phyloP scores from a whole-genome alignment of 352 stramenopile genomes.

The Phytophthora ramorum region DNA sequence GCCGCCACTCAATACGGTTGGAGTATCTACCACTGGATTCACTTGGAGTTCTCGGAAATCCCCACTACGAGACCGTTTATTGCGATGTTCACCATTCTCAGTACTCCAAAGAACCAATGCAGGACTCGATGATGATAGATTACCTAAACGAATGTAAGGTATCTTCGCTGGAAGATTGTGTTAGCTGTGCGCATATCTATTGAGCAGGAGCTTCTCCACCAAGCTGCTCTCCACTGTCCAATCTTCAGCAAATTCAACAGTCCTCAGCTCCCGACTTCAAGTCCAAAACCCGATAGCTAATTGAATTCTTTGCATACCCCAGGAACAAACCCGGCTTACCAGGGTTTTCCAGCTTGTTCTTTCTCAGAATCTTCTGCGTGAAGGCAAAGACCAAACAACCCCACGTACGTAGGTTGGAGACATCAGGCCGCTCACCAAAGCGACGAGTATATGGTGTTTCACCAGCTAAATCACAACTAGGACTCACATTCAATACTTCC shows the following conservation, averaged over 20 bases:
- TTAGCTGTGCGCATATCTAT: constrained; percentile 2
- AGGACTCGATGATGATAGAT: not conserved
- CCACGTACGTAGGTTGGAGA: not conserved
- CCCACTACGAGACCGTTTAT: constrained; percentile 8
- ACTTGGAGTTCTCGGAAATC: not conserved
- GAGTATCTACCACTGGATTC: constrained; percentile 12
- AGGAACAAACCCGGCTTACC: constrained; percentile 4
- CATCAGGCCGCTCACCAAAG: constrained; percentile 7
- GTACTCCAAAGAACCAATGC: no score
- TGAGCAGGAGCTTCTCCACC: constrained; percentile 16
- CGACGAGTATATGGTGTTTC: constrained; percentile 13
- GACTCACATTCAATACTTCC: constrained; percentile 6
- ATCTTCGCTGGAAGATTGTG: constrained; percentile 4
- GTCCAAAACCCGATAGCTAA: constrained; percentile 8
- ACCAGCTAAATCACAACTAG: constrained; percentile 1
- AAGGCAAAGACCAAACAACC: constrained; percentile 9
- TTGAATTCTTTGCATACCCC: constrained; percentile 5
- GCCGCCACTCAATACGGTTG: constrained; percentile 3
- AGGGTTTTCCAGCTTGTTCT: constrained; percentile 15
- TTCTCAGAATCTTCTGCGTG: constrained; percentile 10
- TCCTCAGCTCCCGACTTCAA: constrained; percentile 7
- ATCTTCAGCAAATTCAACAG: constrained; percentile 11
- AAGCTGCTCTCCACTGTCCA: constrained; percentile 16
- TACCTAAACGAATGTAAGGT: constrained; percentile 7
- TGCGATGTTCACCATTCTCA: constrained; percentile 2